These are phyloP conservation scores for Coffea canephora DNA, from an alignment of 257 asterid genomes.

Conservation along the genomic window DNA sequence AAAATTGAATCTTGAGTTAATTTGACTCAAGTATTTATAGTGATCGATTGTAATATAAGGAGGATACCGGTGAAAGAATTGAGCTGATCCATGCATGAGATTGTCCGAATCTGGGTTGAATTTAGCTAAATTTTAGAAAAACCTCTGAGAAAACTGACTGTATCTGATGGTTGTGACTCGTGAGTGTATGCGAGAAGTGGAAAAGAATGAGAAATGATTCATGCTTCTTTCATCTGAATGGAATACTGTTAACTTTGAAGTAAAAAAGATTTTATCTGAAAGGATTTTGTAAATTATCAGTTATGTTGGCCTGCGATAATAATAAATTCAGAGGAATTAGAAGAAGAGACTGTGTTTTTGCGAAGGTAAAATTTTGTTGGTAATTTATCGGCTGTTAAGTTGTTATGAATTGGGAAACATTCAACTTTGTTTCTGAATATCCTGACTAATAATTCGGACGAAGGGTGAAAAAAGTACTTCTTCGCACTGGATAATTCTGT, in stretches of 20 bases:
- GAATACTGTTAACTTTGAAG: neutral
- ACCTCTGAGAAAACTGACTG: neutral
- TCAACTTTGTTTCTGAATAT: neutral
- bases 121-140: neutral
- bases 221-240: neutral
- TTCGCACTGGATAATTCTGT: neutral
- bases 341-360: neutral
- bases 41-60: neutral
- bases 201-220: neutral
- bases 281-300: neutral
- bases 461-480: neutral
- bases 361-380: neutral
- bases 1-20: neutral
- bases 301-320: neutral
- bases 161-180: neutral
- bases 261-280: neutral
- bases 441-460: neutral
- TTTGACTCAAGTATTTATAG: neutral
- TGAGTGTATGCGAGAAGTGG: neutral
- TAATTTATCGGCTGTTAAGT: neutral
- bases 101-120: neutral
- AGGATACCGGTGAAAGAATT: neutral
- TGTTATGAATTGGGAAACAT: neutral
- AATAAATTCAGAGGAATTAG: neutral
- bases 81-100: neutral